phyloP scores from a whole-genome alignment of 2,329 filamentous ascomycete genomes.

The Setomelanomma holmii region DNA sequence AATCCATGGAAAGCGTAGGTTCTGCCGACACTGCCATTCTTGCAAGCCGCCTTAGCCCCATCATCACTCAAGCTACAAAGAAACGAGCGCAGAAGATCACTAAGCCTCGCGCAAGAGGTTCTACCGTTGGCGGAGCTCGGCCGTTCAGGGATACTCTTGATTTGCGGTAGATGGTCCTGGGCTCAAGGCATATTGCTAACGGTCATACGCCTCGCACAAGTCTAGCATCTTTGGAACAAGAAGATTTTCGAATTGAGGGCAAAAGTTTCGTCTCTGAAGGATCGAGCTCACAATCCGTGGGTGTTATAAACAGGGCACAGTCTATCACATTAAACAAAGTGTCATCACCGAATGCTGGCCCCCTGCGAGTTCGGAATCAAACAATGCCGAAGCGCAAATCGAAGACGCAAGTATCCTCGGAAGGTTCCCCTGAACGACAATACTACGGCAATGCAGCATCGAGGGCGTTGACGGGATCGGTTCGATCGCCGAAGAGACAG shows the following conservation, averaged over 20 bases:
- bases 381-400: constrained; percentile 46
- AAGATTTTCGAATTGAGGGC: background rate
- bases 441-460: constrained; percentile 38
- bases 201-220: constrained; percentile 3
- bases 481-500: constrained; percentile 45
- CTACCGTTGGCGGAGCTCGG: constrained; percentile 40
- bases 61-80: constrained; percentile 31
- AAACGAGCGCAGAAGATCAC: constrained; percentile 44
- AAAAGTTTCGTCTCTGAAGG: constrained; percentile 9
- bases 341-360: constrained; percentile 37
- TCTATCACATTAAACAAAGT: constrained; percentile 44
- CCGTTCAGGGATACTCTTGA: constrained; percentile 33
- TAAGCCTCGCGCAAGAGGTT: constrained; percentile 46
- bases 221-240: background rate
- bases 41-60: constrained; percentile 45
- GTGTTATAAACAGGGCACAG: constrained; percentile 44
- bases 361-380: constrained; percentile 32
- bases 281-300: constrained; percentile 26
- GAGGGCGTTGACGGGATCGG: constrained; percentile 42
- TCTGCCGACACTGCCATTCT: constrained; percentile 53
- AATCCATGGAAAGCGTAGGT: constrained; percentile 50
- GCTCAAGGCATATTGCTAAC: constrained; percentile 17
- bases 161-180: constrained; percentile 24
- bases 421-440: constrained; percentile 48
- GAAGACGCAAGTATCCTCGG: constrained; percentile 44